These are phyloP conservation scores for Solanum infundibuliforme DNA, from an alignment of 257 asterid genomes.

Conservation along the genomic window DNA sequence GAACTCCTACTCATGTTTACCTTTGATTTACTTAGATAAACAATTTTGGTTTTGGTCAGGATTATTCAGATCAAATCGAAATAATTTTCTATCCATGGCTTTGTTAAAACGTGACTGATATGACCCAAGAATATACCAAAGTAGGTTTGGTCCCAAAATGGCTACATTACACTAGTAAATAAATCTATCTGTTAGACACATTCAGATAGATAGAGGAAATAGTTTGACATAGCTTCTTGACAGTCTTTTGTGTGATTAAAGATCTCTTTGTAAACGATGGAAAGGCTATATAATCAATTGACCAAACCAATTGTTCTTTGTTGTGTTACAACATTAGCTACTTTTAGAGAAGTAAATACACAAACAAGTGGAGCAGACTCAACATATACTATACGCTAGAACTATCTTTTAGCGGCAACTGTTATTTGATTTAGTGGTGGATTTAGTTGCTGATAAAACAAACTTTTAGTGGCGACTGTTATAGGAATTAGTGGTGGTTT, in stretches of 20 bases:
- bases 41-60: background rate
- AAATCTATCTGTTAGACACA: background rate
- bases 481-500: too few relatives aligned
- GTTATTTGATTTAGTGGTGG: too few relatives aligned
- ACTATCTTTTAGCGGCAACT: too few relatives aligned
- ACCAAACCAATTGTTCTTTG: background rate
- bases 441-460: too few relatives aligned
- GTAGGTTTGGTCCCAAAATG: background rate
- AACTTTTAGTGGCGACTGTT: background rate
- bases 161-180: background rate
- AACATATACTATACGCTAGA: background rate
- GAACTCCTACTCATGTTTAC: background rate
- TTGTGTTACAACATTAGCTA: background rate
- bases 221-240: background rate
- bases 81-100: background rate
- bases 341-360: background rate
- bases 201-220: background rate
- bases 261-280: background rate
- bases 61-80: background rate
- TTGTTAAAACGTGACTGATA: background rate
- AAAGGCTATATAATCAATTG: background rate
- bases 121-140: background rate
- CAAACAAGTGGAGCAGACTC: background rate
- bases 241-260: too few relatives aligned
- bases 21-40: background rate